Base-by-base conservation (phyloP, 2,329 filamentous ascomycete species). In the Ophiocordyceps camponoti-rufipedis region DNA sequence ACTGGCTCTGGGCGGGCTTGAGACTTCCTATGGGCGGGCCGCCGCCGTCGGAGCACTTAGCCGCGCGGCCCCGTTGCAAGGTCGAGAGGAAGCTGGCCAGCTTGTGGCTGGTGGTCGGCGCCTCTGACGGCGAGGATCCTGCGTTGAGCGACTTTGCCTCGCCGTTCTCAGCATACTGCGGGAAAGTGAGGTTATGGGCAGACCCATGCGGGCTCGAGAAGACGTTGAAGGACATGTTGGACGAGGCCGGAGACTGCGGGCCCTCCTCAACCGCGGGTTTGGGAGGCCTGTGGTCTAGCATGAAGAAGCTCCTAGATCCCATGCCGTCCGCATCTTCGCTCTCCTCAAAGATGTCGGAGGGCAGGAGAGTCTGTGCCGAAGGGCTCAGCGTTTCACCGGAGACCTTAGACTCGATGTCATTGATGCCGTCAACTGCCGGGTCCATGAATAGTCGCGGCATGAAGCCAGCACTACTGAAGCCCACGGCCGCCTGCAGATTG, bases 341-440 rank as follows among this genome's bases (percentile, higher is more conserved):
- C 51, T 83, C 80, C 44, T 81, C 77, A 49, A 75, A 66, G 48
- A 74, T 72, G n/a, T 66, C 68, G 6, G 83, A 82, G 0, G 85
- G 85, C 14, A 93, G 64, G 4, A 89, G 67, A 14, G 80, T 73
- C 28, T 82, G 78, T 2, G 84, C 85, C 4, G 82, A 82, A 2
- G 85, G 85, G 53, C 82, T 88, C 58, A 89, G 74, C 1, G 82
- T 82, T 2, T 81, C 83, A 28, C 75, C 78, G 16, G 70, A 72
- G 3, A 69, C 69, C 47, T 75, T 74, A 5, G 80, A 62, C 16
- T 82, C 78, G 2, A 75, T 71, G 31, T 83, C 53, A 49, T 65
- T 52, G 10, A 50, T 48, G 19, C 55, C 53, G 39, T 69, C 67
- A 4, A 62, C 54, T 1, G 66, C 62, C 40, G 67, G 59, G 43